Evolutionary conservation across 495 filamentous ascomycete genomes (phyloP), one percentile per base, ranked within the genome.

Genomic region (Podospora didyma): DNA sequence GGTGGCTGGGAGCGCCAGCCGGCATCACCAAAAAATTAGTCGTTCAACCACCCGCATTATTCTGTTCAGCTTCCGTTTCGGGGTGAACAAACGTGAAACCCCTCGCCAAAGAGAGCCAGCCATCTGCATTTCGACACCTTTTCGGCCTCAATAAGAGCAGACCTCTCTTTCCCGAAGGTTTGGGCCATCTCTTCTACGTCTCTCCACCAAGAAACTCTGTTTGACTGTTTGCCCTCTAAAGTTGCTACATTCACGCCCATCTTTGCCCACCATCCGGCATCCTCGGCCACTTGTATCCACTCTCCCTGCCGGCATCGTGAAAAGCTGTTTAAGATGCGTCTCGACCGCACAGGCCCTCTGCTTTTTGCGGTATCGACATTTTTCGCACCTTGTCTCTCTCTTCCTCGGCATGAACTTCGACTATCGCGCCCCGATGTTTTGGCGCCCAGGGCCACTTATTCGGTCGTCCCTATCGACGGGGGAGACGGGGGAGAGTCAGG

Each of bases 391-490:
- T 62, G 50, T 39, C 21, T 51, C 6, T 49, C 53, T 10, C 34
- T 65, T 20, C 66, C 62, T 1, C 22, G 62, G 19, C 48, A 55
- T 28, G 64, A 65, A 14, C 59, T 49, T 12, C 35, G 37, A 31
- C 19, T 19, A 7, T 10, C 46, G 26, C 23, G 5, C 20, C 35
- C 46, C 2, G 28, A 42, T 9, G 49, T 20, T 11, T 46, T 65
- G 19, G 62, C 52, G 35, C 62, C 62, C 22, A 65, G 64, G 37
- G 62, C 64, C 21, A 69, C 64, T 17, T 67, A 67, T 41, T 62
- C 64, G 28, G 64, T 67, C 0, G 66, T 69, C 12, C 64, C 64
- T 4, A 69, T 69, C 46, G 49, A 64, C 44, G 66, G 66, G 23
- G 66, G 61, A 7, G 60, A 46, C 6, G 0, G 24, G 22, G 56